phyloP scores from a whole-genome alignment of 768 basidiomycete species.

The Rhizopogon vesiculosus region DNA sequence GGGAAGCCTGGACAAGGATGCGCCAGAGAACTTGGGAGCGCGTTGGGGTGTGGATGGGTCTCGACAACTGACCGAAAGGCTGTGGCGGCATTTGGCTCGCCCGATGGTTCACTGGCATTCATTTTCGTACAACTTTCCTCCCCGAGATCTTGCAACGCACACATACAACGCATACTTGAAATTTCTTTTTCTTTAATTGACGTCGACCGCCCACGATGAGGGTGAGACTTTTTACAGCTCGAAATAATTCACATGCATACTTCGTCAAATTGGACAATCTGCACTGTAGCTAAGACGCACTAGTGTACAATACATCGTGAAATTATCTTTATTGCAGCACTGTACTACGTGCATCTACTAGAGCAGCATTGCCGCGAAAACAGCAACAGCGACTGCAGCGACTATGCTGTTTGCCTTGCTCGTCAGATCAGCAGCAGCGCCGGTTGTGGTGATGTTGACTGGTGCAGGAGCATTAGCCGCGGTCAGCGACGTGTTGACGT shows the following conservation, averaged over 20 bases:
- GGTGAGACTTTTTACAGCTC: no score
- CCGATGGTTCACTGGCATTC: no score
- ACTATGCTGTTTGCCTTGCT: neutral
- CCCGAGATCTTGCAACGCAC: neutral
- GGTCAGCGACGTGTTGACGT: conserved; percentile 31
- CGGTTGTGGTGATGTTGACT: conserved; percentile 30
- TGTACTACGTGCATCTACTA: neutral
- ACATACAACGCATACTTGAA: neutral
- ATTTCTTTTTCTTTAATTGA: no score
- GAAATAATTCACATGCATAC: no score
- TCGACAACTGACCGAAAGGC: neutral
- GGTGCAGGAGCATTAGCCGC: conserved; percentile 29
- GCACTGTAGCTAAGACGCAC: neutral
- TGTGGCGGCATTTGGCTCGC: neutral
- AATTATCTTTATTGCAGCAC: neutral
- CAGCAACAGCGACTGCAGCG: neutral
- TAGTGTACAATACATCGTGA: neutral
- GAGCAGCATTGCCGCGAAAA: neutral
- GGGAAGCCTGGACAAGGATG: conserved; percentile 23
- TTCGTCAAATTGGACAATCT: no score
- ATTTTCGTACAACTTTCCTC: neutral
- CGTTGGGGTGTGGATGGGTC: conserved; percentile 24
- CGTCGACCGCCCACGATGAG: no score
- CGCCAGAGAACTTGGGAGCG: conserved; percentile 28
- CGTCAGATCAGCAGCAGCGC: neutral